Evolutionary conservation across 139 green algal species (phyloP), one percentile per base, ranked within the genome.

Genomic region (Chlamydomonas applanata): DNA sequence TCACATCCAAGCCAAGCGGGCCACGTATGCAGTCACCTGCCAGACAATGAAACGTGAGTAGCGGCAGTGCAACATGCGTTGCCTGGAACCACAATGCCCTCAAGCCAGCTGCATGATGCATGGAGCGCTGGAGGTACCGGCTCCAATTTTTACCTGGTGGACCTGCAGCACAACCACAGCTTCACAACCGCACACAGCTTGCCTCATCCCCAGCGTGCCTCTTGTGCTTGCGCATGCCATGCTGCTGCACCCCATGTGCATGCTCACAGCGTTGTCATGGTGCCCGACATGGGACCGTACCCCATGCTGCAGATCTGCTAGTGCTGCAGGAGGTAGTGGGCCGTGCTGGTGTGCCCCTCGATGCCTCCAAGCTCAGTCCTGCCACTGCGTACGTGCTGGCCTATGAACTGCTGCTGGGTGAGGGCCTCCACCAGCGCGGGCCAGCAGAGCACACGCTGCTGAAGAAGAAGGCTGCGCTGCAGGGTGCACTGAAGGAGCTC

Each of bases 1-100:
- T 0, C 68, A 90, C 44, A 78, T 97, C 17, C 45, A 77, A 3
- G 80, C 86, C 45, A 98, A 98, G 77, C 94, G 94, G 75, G 90
- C 95, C 25, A 94, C 90, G 0, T 93, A 95, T 77, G 94, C 93
- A 5, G 87, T 98, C 16, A 95, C 89, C 0, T 93, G 88, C 70
- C 80, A 98, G 73, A 92, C 91, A 0, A 82, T 98, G 32, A 91
- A 91, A 76, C 85, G 87, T 94, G 69, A 82, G 88, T 49, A 11
- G 11, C 11, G 40, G 40, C 40, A 49, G 40, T n/a, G n/a, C n/a
- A n/a, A n/a, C n/a, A n/a, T n/a, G n/a, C n/a, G n/a, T n/a, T n/a
- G n/a, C n/a, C n/a, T n/a, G n/a, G n/a, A n/a, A n/a, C n/a, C n/a
- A n/a, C n/a, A n/a, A n/a, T n/a, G n/a, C n/a, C n/a, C n/a, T n/a